A percentile compares a stretch with the other conserved stretches of the same genome.
These are phyloP conservation scores for Aurantiochytrium sp. DNA, from an alignment of 108 stramenopile genomes.

Conservation along the genomic window DNA sequence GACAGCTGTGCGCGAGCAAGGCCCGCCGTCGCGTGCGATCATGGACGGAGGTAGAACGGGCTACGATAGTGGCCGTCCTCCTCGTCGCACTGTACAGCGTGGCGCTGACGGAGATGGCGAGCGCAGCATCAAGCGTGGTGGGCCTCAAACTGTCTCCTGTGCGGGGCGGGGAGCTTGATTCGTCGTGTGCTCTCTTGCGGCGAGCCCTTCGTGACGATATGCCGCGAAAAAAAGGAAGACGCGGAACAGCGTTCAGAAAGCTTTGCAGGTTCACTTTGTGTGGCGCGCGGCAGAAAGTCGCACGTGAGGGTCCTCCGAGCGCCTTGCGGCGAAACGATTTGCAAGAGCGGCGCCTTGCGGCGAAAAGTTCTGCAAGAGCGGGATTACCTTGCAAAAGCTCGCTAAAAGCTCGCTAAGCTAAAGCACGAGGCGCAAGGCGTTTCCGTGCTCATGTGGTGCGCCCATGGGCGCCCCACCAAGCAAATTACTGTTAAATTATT, in stretches of 20 bases:
- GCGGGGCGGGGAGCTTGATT: background rate
- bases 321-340: background rate
- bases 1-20: too few relatives aligned
- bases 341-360: too few relatives aligned
- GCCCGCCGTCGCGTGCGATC: too few relatives aligned
- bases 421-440: background rate
- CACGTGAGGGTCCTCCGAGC: background rate
- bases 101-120: too few relatives aligned
- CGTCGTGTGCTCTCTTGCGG: background rate
- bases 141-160: background rate
- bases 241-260: background rate
- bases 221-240: background rate
- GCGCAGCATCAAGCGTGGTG: too few relatives aligned
- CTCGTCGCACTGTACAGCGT: too few relatives aligned
- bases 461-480: background rate
- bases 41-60: too few relatives aligned
- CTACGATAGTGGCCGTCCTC: too few relatives aligned
- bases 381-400: too few relatives aligned
- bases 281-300: background rate
- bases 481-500: background rate
- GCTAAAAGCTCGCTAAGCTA: background rate
- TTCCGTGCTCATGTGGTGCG: background rate
- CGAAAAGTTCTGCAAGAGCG: background rate
- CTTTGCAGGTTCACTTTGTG: background rate
- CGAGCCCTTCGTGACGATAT: background rate